A percentile compares a stretch with the other conserved stretches of the same genome.
Evolutionary conservation across 768 basidiomycete species (phyloP).

Genomic region (Amyloporia xantha): DNA sequence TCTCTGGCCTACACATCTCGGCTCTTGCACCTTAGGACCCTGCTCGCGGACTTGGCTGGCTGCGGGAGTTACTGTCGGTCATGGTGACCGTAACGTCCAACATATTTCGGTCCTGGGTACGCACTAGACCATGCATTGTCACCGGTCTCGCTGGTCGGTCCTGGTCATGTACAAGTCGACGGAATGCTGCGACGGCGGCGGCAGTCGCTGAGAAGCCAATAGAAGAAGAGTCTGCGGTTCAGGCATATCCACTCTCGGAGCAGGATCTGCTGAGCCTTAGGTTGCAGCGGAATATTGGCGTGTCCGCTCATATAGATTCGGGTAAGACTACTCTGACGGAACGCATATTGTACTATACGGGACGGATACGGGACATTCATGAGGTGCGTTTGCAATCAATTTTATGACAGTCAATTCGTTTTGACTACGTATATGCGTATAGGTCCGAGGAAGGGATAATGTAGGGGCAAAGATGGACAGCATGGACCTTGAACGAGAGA

Average conservation of each 20-base stretch:
- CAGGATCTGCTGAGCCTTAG: constrained; percentile 59
- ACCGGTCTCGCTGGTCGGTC: not conserved
- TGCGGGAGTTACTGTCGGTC: too few relatives aligned
- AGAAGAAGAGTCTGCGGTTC: constrained; percentile 6
- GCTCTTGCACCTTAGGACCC: too few relatives aligned
- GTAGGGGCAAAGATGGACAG: constrained; percentile 99
- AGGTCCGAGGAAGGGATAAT: constrained; percentile 90
- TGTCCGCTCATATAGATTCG: constrained; percentile 92
- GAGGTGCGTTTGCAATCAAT: constrained; percentile 57
- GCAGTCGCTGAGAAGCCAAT: constrained; percentile 4
- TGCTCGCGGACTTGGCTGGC: too few relatives aligned
- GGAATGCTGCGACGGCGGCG: constrained; percentile 18
- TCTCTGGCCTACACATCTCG: too few relatives aligned
- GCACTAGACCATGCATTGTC: too few relatives aligned
- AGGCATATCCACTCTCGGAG: constrained; percentile 40
- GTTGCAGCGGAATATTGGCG: constrained; percentile 91
- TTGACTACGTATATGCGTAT: constrained; percentile 1
- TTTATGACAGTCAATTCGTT: not conserved
- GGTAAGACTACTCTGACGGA: constrained; percentile 99
- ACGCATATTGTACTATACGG: constrained; percentile 93
- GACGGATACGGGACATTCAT: constrained; percentile 91
- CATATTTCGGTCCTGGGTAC: too few relatives aligned
- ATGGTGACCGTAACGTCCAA: too few relatives aligned
- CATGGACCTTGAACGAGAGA: constrained; percentile 98
- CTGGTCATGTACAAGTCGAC: constrained; percentile 7